Base-by-base conservation (phyloP, 768 basidiomycete species). In the Termitomyces sp. region DNA sequence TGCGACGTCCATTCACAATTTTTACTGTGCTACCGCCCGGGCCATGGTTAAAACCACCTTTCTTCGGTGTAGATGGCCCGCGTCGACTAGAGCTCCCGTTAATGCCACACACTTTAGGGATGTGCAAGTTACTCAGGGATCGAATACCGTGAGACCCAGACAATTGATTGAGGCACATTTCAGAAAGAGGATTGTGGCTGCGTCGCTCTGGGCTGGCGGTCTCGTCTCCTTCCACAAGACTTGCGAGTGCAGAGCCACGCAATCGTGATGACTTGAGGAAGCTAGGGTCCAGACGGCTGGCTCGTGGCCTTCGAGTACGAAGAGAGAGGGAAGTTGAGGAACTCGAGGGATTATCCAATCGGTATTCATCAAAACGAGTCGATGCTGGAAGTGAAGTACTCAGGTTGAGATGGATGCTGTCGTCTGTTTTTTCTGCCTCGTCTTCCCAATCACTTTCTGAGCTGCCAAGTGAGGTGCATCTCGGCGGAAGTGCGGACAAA, bases 401-500 rank as follows among this genome's bases (percentile, higher is more conserved):
- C 66, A 84, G 78, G 67, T 78, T 84, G 59, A 85, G 57, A 61
- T 76, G 82, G 63, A 88, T 66, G 66, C 87, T 90, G 50, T 90
- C 90, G 8, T 94, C 90, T 1, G 88, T 90, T 72, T 82, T 88
- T 29, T 52, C 51, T 27, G 27, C 41, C 66, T 92, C 92, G 66
- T 93, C 90, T 71, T 93, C 91, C 91, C 92, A 93, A 56, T 94
- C 91, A 68, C 87, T 91, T 63, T 92, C 90, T 5, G 88, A 90
- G 6, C 84, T 79, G 46, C 84, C 80, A 24, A 79, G 69, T 4
- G 85, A 85, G 34, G 72, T 68, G 55, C 70, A 77, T 57, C 84
- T 74, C 18, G 68, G 69, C 14, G 76, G 62, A 39, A 75, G 70
- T 37, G 74, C 68, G 24, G 68, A 59, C 16, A 64, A 65, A 36